Conservation (phyloP, 345 rosid species). For the Odontarrhena argentea region DNA sequence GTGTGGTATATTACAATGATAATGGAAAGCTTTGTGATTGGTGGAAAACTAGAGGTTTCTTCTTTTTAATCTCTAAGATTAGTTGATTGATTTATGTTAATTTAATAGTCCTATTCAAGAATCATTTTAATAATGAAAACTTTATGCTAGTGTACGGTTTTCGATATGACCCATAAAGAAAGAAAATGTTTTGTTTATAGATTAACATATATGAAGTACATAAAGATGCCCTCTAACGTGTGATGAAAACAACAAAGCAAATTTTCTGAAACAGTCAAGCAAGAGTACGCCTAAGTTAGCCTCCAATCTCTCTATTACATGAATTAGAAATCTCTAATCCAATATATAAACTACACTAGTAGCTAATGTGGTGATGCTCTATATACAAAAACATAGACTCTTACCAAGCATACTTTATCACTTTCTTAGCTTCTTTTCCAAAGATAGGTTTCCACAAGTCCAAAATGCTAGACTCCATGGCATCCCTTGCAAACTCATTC, state of each 20-base stretch:
- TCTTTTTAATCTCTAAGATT: not conserved
- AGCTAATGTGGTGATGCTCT: no score
- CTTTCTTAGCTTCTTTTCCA: not conserved
- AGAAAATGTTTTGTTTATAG: not conserved
- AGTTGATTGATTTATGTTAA: conserved; percentile 10
- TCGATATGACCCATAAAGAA: conserved; percentile 5
- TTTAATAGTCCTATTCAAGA: conserved; percentile 3
- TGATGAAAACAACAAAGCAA: no score
- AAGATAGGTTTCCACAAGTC: not conserved
- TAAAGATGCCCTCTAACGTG: not conserved
- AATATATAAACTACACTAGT: no score
- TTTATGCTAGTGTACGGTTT: conserved; percentile 8
- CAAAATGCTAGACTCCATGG: not conserved
- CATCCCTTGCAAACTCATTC: not conserved
- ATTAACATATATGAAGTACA: not conserved
- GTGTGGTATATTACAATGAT: conserved; percentile 10
- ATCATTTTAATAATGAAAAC: not conserved
- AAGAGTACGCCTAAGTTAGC: no score
- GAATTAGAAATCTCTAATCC: no score
- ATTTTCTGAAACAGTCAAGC: no score
- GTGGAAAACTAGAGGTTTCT: conserved; percentile 1
- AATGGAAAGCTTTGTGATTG: conserved; percentile 25
- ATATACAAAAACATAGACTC: no score
- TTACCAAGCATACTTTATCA: no score
- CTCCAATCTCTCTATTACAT: no score